Evolutionary conservation across 2,329 filamentous ascomycete genomes (phyloP).

Genomic region (Pseudonectria foliicola): DNA sequence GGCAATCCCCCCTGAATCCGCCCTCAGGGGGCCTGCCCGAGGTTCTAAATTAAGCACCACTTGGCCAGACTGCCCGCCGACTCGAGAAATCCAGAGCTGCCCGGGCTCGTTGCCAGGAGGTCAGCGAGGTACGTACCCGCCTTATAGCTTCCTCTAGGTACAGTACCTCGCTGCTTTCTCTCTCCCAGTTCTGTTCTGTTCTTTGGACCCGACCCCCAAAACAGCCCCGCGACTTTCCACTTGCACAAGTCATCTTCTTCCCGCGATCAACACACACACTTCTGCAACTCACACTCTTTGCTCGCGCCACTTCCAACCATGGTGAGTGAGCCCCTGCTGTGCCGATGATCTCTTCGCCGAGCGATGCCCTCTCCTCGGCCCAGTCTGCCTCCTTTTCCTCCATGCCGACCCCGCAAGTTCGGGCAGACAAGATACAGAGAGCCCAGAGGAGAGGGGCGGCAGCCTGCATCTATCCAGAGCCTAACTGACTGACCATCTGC

Average conservation of each 20-base stretch:
- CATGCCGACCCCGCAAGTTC: constrained; percentile 10
- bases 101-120: too few species aligned
- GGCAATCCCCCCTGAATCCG: too few species aligned
- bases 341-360: neutral
- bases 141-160: too few species aligned
- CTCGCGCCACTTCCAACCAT: constrained; percentile 19
- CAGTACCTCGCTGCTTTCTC: too few species aligned
- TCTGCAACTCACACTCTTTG: constrained; percentile 11
- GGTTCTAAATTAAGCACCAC: too few species aligned
- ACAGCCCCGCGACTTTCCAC: constrained; percentile 23
- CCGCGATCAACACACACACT: constrained; percentile 19
- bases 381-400: constrained; percentile 5
- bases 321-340: constrained; percentile 16
- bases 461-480: constrained; percentile 10
- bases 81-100: too few species aligned
- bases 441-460: constrained; percentile 22
- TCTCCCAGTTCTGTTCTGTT: constrained; percentile 9
- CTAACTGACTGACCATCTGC: constrained; percentile 17
- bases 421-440: constrained; percentile 11
- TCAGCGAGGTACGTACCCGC: too few species aligned
- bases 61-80: too few species aligned
- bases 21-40: too few species aligned
- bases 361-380: constrained; percentile 3
- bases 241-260: constrained; percentile 23
- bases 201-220: constrained; percentile 12